A percentile compares a stretch with the other conserved stretches of the same genome.
These are phyloP conservation scores for Biscogniauxia sp. DNA, from an alignment of 2,329 filamentous ascomycete genomes.

Conservation along the genomic window DNA sequence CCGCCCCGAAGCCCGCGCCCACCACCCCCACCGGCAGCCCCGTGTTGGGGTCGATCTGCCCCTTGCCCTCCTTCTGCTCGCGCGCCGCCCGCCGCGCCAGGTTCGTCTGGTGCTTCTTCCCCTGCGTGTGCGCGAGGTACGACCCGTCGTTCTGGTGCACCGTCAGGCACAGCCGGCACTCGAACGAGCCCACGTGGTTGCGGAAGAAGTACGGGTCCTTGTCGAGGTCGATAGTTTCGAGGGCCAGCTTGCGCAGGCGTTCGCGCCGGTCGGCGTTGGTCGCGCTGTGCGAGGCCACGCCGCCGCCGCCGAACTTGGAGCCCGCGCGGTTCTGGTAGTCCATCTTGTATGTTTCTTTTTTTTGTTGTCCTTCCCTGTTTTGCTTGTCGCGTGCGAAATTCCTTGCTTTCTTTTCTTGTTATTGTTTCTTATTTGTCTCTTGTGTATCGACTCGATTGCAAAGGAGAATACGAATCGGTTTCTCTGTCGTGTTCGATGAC, in stretches of 20 bases:
- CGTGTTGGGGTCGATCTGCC: slow-evolving; percentile 65
- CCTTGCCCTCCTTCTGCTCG: slow-evolving; percentile 84
- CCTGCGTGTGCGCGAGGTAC: slow-evolving; percentile 97
- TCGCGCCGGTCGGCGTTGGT: slow-evolving; percentile 97
- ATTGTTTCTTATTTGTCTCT: neutral
- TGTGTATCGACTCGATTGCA: neutral
- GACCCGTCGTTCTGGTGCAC: slow-evolving; percentile 99
- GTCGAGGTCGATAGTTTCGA: slow-evolving; percentile 98
- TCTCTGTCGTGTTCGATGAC: neutral
- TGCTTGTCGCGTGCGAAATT: neutral
- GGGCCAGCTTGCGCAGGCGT: slow-evolving; percentile 93
- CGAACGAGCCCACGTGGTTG: slow-evolving; percentile 97
- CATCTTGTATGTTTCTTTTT: slow-evolving; percentile 40
- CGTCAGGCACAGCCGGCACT: slow-evolving; percentile 93
- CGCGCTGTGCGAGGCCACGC: slow-evolving; percentile 88
- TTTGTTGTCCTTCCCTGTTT: neutral
- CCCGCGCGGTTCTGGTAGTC: slow-evolving; percentile 89
- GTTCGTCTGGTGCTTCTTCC: slow-evolving; percentile 98
- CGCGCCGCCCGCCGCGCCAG: slow-evolving; percentile 92
- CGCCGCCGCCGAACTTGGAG: slow-evolving; percentile 96
- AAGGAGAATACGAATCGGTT: neutral
- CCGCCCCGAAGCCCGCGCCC: slow-evolving; percentile 62
- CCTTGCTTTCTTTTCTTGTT: neutral
- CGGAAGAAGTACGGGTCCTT: slow-evolving; percentile 99
- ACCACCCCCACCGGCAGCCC: slow-evolving; percentile 73